phyloP scores from a whole-genome alignment of 768 basidiomycete genomes.

The Boletus patriciae region DNA sequence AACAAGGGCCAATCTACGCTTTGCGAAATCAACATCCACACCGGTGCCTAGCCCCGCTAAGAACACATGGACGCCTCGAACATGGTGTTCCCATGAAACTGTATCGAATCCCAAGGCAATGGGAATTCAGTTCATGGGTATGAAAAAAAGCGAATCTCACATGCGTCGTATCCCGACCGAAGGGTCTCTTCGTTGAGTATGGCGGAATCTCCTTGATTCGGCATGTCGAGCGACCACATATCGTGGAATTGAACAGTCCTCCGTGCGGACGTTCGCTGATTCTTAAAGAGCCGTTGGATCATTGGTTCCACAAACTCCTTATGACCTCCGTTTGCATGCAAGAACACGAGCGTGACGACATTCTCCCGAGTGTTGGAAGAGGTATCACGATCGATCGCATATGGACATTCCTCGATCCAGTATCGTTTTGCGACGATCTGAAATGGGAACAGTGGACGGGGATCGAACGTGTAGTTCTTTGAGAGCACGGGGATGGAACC shows the following conservation, averaged over 20 bases:
- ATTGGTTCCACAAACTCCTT: constrained; percentile 14
- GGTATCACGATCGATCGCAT: not conserved
- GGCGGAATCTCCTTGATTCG: constrained; percentile 11
- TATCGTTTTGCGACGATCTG: not conserved
- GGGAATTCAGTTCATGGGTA: not conserved
- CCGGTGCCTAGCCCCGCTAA: not conserved
- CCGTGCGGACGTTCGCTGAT: not conserved
- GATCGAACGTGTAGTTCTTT: constrained; percentile 9
- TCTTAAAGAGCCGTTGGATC: constrained; percentile 1
- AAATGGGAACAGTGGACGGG: constrained; percentile 12
- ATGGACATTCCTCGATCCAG: not conserved
- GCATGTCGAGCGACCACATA: constrained; percentile 9
- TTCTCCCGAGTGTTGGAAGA: not conserved
- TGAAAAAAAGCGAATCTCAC: not conserved
- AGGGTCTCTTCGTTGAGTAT: constrained; percentile 10
- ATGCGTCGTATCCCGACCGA: not conserved
- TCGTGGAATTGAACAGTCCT: not conserved
- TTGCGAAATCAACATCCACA: constrained; percentile 8
- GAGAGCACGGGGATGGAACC: not conserved
- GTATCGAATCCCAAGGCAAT: not conserved
- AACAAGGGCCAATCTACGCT: not conserved
- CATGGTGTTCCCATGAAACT: constrained; percentile 7
- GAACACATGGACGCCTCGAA: constrained; percentile 6
- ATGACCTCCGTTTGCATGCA: not conserved
- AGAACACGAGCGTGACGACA: constrained; percentile 3